phyloP scores from a whole-genome alignment of 2,329 filamentous ascomycete genomes.

The Epichloe sibirici region DNA sequence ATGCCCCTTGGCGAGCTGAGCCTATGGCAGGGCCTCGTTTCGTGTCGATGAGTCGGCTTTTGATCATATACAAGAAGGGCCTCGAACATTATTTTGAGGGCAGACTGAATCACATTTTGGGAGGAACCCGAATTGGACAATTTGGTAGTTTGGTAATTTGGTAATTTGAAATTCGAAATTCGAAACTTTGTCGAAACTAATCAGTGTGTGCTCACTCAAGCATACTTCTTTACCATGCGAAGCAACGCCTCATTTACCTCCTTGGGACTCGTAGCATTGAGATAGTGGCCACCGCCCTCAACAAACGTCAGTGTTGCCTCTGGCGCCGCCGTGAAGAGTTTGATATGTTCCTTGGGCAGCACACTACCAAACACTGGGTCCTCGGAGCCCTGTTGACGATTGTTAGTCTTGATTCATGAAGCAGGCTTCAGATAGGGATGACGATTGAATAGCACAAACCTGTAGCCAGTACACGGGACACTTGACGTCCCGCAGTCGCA shows the following conservation, averaged over 20 bases:
- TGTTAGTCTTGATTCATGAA: background rate
- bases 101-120: background rate
- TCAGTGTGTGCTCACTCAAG: slow-evolving; percentile 1
- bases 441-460: slow-evolving; percentile 16
- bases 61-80: no score
- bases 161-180: background rate
- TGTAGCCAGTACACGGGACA: slow-evolving; percentile 43
- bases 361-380: slow-evolving; percentile 30
- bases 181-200: background rate
- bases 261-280: slow-evolving; percentile 35
- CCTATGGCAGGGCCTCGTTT: no score
- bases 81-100: background rate
- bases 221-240: slow-evolving; percentile 26
- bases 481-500: slow-evolving; percentile 32
- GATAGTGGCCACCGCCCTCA: slow-evolving; percentile 34
- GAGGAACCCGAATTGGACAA: background rate
- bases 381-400: slow-evolving; percentile 25
- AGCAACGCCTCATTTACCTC: slow-evolving; percentile 34
- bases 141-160: no score
- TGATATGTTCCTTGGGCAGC: slow-evolving; percentile 34
- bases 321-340: slow-evolving; percentile 33
- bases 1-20: no score
- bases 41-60: no score
- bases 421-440: background rate
- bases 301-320: slow-evolving; percentile 31